Evolutionary conservation across 2,329 filamentous ascomycete genomes (phyloP).

Genomic region (Spiromastix sp.): DNA sequence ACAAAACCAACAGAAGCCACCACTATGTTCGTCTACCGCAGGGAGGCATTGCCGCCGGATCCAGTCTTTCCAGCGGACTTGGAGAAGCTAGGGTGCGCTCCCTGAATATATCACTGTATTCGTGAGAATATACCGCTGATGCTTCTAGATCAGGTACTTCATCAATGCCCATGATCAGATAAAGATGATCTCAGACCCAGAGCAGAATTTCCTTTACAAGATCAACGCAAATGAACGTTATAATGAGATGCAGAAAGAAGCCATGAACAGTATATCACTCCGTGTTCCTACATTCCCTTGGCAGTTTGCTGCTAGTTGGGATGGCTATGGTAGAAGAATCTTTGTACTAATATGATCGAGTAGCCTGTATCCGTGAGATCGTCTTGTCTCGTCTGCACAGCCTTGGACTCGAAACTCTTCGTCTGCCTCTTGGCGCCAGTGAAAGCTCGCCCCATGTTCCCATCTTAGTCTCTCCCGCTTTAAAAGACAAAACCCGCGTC

Average conservation of each 20-base stretch:
- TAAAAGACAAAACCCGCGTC: constrained; percentile 50
- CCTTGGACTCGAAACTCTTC: constrained; percentile 49
- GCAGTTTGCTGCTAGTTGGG: background rate
- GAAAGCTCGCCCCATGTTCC: constrained; percentile 50
- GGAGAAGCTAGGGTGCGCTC: constrained; percentile 56
- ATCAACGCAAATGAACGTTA: constrained; percentile 62
- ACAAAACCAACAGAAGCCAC: constrained; percentile 3
- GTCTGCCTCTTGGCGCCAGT: constrained; percentile 48
- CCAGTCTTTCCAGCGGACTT: constrained; percentile 56
- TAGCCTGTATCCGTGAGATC: constrained; percentile 53
- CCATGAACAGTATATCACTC: constrained; percentile 54
- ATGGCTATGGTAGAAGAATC: background rate
- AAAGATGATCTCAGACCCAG: constrained; percentile 55
- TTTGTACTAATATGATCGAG: background rate
- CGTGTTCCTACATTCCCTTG: background rate
- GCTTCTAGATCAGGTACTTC: constrained; percentile 52
- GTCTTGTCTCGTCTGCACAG: constrained; percentile 51
- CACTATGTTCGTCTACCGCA: constrained; percentile 66
- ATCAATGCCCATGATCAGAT: constrained; percentile 67
- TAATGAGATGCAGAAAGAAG: constrained; percentile 64
- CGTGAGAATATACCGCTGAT: background rate
- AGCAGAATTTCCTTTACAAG: constrained; percentile 64
- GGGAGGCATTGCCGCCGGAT: constrained; percentile 60
- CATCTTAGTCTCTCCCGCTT: constrained; percentile 53
- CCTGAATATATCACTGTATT: background rate